Percentiles rank a stretch among this genome's conserved stretches.
These are phyloP conservation scores for Aspergillus bombycis DNA, from an alignment of 2,329 filamentous ascomycete genomes.

Conservation along the genomic window DNA sequence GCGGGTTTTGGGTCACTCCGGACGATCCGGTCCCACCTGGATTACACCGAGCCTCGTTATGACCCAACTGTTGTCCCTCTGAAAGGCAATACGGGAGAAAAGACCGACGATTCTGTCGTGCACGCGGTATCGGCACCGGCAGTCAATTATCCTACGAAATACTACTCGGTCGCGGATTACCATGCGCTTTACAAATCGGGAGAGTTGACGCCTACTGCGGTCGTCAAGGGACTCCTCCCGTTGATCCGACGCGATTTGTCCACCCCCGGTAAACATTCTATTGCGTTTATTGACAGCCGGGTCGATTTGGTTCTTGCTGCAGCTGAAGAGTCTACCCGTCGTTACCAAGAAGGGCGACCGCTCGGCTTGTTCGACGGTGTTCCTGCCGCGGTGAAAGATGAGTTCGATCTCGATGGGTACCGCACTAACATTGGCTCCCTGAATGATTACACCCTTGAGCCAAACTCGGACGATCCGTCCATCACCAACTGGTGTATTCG, in stretches of 20 bases:
- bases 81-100: not conserved
- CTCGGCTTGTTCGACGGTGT: slow-evolving; percentile 74
- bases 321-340: slow-evolving; percentile 67
- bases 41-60: slow-evolving; percentile 51
- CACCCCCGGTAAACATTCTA: slow-evolving; percentile 61
- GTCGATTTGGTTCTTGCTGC: slow-evolving; percentile 63
- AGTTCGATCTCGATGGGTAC: slow-evolving; percentile 69
- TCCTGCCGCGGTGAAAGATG: slow-evolving; percentile 77
- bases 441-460: slow-evolving; percentile 52
- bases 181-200: slow-evolving; percentile 70
- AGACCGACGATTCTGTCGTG: not conserved
- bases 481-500: slow-evolving; percentile 66
- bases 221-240: slow-evolving; percentile 67
- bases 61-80: slow-evolving; percentile 51
- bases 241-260: slow-evolving; percentile 61
- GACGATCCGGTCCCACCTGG: slow-evolving; percentile 50
- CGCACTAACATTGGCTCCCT: slow-evolving; percentile 63
- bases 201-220: slow-evolving; percentile 66
- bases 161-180: slow-evolving; percentile 72
- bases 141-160: slow-evolving; percentile 35
- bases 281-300: slow-evolving; percentile 66
- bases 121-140: not conserved
- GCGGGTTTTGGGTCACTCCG: slow-evolving; percentile 62
- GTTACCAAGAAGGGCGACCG: slow-evolving; percentile 65
- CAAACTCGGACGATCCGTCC: slow-evolving; percentile 39